A percentile compares a stretch with the other conserved stretches of the same genome.
Evolutionary conservation across 768 basidiomycete genomes (phyloP).

Genomic region (Gelatoporia subvermispora): DNA sequence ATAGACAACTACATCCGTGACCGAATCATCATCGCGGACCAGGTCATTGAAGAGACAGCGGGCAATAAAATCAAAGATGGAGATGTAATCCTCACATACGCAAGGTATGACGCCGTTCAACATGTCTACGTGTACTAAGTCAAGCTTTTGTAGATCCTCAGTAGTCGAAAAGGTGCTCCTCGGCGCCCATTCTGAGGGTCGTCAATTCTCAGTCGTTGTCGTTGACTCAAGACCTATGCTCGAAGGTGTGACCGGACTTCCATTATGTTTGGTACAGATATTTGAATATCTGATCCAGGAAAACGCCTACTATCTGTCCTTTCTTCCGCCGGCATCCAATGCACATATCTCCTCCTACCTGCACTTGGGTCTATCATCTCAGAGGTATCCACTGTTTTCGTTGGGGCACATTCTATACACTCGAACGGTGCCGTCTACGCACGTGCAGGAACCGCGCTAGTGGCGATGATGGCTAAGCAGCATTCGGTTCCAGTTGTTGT

Average conservation of each 20-base stretch:
- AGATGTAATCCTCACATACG: slow-evolving; percentile 90
- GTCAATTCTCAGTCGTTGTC: slow-evolving; percentile 83
- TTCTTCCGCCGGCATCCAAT: slow-evolving; percentile 65
- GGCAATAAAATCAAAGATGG: slow-evolving; percentile 92
- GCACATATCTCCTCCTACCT: slow-evolving; percentile 89
- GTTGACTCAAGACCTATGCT: slow-evolving; percentile 93
- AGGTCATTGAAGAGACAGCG: slow-evolving; percentile 87
- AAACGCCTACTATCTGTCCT: slow-evolving; percentile 72
- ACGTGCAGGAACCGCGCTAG: slow-evolving; percentile 90
- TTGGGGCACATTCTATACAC: slow-evolving; percentile 92
- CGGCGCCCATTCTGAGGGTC: slow-evolving; percentile 67
- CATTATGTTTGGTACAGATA: not conserved
- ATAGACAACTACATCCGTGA: slow-evolving; percentile 95
- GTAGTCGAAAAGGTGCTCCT: slow-evolving; percentile 89
- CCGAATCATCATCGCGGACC: slow-evolving; percentile 87
- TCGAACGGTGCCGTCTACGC: slow-evolving; percentile 94
- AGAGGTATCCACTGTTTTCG: slow-evolving; percentile 76
- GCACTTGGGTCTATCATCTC: slow-evolving; percentile 76
- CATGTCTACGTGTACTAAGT: not conserved
- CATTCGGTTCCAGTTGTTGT: slow-evolving; percentile 90
- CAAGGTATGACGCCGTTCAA: slow-evolving; percentile 50
- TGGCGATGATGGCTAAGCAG: slow-evolving; percentile 93
- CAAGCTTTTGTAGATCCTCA: slow-evolving; percentile 61
- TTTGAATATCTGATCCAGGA: slow-evolving; percentile 40
- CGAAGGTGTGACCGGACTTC: slow-evolving; percentile 53